Evolutionary conservation across 805 yeast genomes (phyloP), one percentile per base, ranked within the genome.

Genomic region (Kodamaea restingae): DNA sequence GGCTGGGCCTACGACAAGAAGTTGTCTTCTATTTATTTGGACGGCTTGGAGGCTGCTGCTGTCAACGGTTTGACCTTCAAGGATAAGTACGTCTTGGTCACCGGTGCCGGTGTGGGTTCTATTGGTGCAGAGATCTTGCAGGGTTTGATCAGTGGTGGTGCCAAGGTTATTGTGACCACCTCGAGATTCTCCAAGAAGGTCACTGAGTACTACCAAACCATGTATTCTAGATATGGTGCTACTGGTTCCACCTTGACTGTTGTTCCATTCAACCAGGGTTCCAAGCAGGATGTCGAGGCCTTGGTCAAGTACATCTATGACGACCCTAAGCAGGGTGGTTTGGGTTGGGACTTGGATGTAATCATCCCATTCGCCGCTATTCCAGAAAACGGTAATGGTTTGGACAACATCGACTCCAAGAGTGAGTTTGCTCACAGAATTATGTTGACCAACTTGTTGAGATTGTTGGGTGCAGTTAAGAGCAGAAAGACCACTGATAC

Each of bases 31-130:
- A 56, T 71, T 31, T 93, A 84, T 69, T 77, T 93, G 62, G 90
- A 88, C 60, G 95, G 93, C 43, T 80, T 93, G 58, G 98, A 93
- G 70, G 75, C 76, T 46, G 96, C 95, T 61, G 97, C 98, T 25
- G 79, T 87, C 48, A 93, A 90, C 54, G 98, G 98, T 71, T 76
- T 88, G 41, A 78, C 96, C 28, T 93, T 81, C 73, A 80, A 82
- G 62, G 87, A 80, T 62, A 93, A 88, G 67, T 81, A 81, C 51
- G 96, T 90, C 38, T 77, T 93, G 56, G 74, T 93, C 50, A 93
- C 98, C 35, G 98, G 98, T 75, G 98, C 98, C 37, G 98, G 98
- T 74, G 90, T 87, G 35, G 98, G 98, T 40, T 93, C 98, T 37
- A 93, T 93, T 58, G 98, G 98, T 71, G 96, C 96, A 45, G 96